These are phyloP conservation scores for Suillus placidus DNA, from an alignment of 768 basidiomycete species.

Conservation along the genomic window DNA sequence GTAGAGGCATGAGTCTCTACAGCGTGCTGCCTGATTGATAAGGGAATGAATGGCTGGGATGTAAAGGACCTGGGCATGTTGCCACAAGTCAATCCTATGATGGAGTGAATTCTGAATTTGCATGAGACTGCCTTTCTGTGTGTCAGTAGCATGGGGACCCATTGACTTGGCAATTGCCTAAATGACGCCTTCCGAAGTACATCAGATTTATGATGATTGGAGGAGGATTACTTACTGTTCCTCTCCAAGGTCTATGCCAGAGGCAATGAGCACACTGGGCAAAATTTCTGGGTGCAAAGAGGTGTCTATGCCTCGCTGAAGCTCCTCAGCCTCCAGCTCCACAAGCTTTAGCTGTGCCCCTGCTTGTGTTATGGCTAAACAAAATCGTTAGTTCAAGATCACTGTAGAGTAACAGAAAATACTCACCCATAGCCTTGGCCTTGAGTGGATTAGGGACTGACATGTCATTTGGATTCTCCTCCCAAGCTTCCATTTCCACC, in stretches of 20 bases:
- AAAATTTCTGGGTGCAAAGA: not conserved
- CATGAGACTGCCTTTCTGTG: no score
- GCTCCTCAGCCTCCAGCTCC: not conserved
- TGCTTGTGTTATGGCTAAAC: not conserved
- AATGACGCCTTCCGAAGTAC: no score
- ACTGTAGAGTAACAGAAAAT: not conserved
- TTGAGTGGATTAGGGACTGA: no score
- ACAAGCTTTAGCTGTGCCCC: not conserved
- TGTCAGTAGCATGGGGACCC: no score
- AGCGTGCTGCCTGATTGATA: not conserved
- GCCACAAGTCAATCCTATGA: not conserved
- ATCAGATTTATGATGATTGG: not conserved
- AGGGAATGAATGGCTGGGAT: not conserved
- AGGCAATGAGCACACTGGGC: not conserved
- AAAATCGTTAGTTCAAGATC: not conserved
- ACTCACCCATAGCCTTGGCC: no score
- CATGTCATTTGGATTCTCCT: no score
- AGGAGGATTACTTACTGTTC: not conserved
- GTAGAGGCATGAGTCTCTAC: no score
- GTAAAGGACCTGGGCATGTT: not conserved
- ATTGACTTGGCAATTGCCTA: no score
- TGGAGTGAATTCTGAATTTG: no score
- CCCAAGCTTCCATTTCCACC: no score
- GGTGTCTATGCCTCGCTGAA: not conserved
- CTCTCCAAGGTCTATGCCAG: not conserved